phyloP scores from a whole-genome alignment of 768 basidiomycete species.

The Lenzites betulinus region DNA sequence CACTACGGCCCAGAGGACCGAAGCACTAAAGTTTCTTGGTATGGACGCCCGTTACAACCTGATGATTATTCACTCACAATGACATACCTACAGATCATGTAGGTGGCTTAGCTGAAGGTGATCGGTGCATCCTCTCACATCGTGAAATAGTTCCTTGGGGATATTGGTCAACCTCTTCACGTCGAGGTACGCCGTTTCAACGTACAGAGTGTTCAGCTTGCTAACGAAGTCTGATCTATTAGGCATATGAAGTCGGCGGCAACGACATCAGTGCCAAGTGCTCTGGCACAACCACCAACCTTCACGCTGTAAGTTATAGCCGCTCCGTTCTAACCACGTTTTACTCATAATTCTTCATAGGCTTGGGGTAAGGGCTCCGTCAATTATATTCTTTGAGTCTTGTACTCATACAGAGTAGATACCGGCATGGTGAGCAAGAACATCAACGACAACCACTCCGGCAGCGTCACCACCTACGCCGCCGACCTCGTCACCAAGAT shows the following conservation, averaged over 20 bases:
- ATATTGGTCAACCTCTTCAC: slow-evolving; percentile 33
- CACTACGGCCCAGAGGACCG: slow-evolving; percentile 44
- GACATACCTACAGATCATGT: slow-evolving; percentile 9
- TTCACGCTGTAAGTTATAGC: slow-evolving; percentile 25
- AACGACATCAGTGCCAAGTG: slow-evolving; percentile 32
- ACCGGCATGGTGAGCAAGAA: slow-evolving; percentile 32
- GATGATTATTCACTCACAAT: background rate
- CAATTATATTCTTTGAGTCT: background rate
- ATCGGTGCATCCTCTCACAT: background rate
- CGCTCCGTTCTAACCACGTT: background rate
- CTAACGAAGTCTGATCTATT: background rate
- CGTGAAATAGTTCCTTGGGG: slow-evolving; percentile 29
- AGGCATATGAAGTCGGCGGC: slow-evolving; percentile 31
- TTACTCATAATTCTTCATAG: background rate
- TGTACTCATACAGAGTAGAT: slow-evolving; percentile 9
- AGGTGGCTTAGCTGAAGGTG: background rate
- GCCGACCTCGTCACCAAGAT: slow-evolving; percentile 34
- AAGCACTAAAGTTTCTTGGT: slow-evolving; percentile 56
- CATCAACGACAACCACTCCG: slow-evolving; percentile 27
- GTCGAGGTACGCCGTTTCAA: slow-evolving; percentile 23
- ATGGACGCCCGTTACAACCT: background rate
- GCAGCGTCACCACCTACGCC: slow-evolving; percentile 25
- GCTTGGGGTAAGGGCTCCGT: slow-evolving; percentile 23
- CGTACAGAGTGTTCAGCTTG: background rate
- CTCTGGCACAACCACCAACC: slow-evolving; percentile 27